Percentiles rank a stretch among this genome's conserved stretches.
phyloP scores from a whole-genome alignment of 495 filamentous ascomycete species.

The Penicillium robsamsonii region DNA sequence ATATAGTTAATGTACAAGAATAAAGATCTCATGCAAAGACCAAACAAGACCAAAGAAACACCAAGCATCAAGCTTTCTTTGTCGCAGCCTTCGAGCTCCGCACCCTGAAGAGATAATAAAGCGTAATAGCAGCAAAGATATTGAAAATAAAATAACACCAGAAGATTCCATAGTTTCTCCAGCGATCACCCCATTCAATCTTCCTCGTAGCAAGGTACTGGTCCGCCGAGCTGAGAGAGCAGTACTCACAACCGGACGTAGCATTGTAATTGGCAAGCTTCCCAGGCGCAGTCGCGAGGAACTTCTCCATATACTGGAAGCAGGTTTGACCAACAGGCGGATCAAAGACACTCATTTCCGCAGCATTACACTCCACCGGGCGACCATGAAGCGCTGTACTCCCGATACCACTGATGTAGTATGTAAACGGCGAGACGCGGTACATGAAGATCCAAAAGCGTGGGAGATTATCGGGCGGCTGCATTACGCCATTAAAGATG shows the following conservation, averaged over 20 bases:
- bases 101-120: constrained; percentile 71
- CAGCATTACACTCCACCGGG: constrained; percentile 49
- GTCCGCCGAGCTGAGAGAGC: constrained; percentile 56
- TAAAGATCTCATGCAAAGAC: background rate
- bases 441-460: constrained; percentile 80
- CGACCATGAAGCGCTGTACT: constrained; percentile 55
- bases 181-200: constrained; percentile 55
- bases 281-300: constrained; percentile 44
- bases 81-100: constrained; percentile 20
- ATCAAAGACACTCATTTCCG: constrained; percentile 54
- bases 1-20: background rate
- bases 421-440: constrained; percentile 65
- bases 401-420: constrained; percentile 58
- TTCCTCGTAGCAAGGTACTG: constrained; percentile 51
- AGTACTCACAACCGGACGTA: constrained; percentile 56
- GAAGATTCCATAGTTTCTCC: constrained; percentile 64
- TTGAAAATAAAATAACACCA: constrained; percentile 68
- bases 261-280: constrained; percentile 50
- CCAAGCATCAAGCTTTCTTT: constrained; percentile 9
- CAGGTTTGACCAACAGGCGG: constrained; percentile 53
- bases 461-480: constrained; percentile 54
- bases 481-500: constrained; percentile 59
- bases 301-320: constrained; percentile 51
- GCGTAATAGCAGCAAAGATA: constrained; percentile 54
- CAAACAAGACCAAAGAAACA: background rate